Conservation (phyloP, 768 basidiomycete species). For the Thelephora ganbajun region DNA sequence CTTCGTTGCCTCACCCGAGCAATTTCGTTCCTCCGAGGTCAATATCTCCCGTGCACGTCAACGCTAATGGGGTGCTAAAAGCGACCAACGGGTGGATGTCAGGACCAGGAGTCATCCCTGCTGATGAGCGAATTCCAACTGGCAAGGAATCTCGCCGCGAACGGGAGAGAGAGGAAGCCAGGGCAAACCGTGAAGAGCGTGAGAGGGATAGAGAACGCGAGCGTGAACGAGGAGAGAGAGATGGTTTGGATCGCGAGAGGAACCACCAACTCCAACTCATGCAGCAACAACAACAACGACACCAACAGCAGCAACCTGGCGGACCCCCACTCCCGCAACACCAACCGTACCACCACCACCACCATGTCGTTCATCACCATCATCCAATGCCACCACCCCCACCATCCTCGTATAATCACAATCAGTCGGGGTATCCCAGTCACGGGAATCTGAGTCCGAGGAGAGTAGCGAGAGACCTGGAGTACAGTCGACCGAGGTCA, state of each 20-base stretch:
- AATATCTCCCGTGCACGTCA: slow-evolving; percentile 3
- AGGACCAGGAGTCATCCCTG: slow-evolving; percentile 13
- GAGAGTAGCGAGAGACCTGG: slow-evolving; percentile 9
- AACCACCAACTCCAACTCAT: slow-evolving; percentile 9
- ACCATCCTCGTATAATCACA: slow-evolving; percentile 7
- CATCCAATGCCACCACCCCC: slow-evolving; percentile 7
- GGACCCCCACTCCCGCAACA: slow-evolving; percentile 18
- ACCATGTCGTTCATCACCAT: slow-evolving; percentile 5
- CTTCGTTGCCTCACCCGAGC: background rate
- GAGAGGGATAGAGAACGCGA: slow-evolving; percentile 1
- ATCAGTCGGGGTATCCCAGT: slow-evolving; percentile 1
- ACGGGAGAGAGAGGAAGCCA: slow-evolving; percentile 4
- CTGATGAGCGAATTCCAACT: slow-evolving; percentile 4
- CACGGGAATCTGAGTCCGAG: slow-evolving; percentile 7
- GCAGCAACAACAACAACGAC: slow-evolving; percentile 10
- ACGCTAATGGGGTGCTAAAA: slow-evolving; percentile 6
- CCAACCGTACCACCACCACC: slow-evolving; percentile 20
- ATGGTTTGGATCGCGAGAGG: slow-evolving; percentile 4
- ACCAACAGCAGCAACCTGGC: slow-evolving; percentile 10
- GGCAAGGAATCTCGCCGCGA: slow-evolving; percentile 6
- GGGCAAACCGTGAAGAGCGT: slow-evolving; percentile 7
- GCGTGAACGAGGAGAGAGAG: background rate
- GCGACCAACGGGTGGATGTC: slow-evolving; percentile 12
- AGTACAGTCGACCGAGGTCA: slow-evolving; percentile 12
- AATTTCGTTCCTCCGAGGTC: background rate